Conservation (phyloP, 306 rosid genomes). For the Glycine tomentella region DNA sequence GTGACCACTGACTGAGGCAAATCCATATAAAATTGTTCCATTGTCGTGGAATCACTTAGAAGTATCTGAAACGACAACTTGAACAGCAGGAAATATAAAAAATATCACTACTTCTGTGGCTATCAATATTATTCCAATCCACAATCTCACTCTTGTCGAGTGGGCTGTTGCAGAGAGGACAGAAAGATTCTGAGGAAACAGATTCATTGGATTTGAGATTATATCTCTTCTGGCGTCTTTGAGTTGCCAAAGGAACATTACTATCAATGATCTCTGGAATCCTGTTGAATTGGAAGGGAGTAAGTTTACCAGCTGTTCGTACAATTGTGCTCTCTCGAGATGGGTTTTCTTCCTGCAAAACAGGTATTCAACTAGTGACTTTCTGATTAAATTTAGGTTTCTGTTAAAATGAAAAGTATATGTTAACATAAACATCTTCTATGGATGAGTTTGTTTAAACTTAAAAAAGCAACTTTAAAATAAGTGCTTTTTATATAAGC, state of each 20-base stretch:
- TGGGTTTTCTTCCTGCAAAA: conserved; percentile 86
- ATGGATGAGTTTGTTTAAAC: too few relatives aligned
- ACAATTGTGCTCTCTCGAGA: conserved; percentile 92
- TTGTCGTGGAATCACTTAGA: conserved; percentile 61
- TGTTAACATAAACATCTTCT: too few relatives aligned
- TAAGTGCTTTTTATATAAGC: too few relatives aligned
- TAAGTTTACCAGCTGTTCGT: conserved; percentile 94
- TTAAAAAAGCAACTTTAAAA: too few relatives aligned
- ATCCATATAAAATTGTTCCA: conserved; percentile 60
- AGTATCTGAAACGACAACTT: conserved; percentile 91
- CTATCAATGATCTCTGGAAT: conserved; percentile 75
- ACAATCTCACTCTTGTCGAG: conserved; percentile 72
- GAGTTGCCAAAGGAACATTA: conserved; percentile 74
- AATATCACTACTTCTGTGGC: conserved; percentile 43
- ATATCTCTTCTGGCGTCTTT: conserved; percentile 87
- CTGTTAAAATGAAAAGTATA: too few relatives aligned
- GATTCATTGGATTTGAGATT: conserved; percentile 75
- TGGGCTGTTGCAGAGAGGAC: conserved; percentile 82
- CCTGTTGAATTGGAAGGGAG: conserved; percentile 88
- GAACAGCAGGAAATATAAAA: conserved; percentile 69
- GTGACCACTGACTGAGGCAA: conserved; percentile 66
- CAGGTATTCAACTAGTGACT: conserved; percentile 14
- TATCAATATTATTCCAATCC: conserved; percentile 51
- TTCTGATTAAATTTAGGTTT: background rate
- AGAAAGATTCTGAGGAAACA: conserved; percentile 80